Evolutionary conservation across 441 rosid species (phyloP).

Genomic region (Arabidopsis lyrata): DNA sequence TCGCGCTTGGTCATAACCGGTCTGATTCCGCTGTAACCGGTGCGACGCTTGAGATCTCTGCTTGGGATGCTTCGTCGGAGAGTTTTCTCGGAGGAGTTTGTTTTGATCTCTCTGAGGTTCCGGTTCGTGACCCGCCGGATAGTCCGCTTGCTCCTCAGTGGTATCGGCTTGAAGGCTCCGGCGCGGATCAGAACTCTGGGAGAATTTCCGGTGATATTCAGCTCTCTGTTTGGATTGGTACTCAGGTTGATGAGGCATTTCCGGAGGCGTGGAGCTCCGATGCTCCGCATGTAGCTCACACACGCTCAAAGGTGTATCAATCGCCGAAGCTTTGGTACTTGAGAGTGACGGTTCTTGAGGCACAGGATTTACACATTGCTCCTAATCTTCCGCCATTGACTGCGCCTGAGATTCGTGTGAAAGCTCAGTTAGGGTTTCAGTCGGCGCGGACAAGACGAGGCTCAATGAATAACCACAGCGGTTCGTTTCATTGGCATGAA

Average conservation of each 20-base stretch:
- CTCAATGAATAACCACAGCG: constrained; percentile 65
- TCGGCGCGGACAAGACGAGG: constrained; percentile 77
- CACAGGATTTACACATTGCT: constrained; percentile 80
- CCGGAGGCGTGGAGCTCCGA: constrained; percentile 91
- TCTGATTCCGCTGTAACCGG: constrained; percentile 54
- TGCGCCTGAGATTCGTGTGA: constrained; percentile 82
- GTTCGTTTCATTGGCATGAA: constrained; percentile 87
- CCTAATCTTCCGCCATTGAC: constrained; percentile 84
- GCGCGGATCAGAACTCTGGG: constrained; percentile 48
- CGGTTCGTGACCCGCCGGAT: constrained; percentile 84
- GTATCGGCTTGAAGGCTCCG: constrained; percentile 74
- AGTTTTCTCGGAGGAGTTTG: constrained; percentile 85
- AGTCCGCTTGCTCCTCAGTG: constrained; percentile 93
- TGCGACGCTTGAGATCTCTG: constrained; percentile 78
- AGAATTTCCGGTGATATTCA: constrained; percentile 83
- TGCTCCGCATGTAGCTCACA: constrained; percentile 82
- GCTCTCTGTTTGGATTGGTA: constrained; percentile 94
- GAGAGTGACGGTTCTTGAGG: constrained; percentile 82
- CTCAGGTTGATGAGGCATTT: constrained; percentile 91
- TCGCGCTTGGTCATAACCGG: constrained; percentile 64
- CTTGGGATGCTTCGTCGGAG: constrained; percentile 79
- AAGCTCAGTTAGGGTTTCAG: constrained; percentile 85
- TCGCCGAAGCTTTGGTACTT: constrained; percentile 96
- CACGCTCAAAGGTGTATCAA: constrained; percentile 91
- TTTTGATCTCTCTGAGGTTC: constrained; percentile 87